Evolutionary conservation across 2,329 filamentous ascomycete species (phyloP).

Genomic region (Exophiala spinifera): DNA sequence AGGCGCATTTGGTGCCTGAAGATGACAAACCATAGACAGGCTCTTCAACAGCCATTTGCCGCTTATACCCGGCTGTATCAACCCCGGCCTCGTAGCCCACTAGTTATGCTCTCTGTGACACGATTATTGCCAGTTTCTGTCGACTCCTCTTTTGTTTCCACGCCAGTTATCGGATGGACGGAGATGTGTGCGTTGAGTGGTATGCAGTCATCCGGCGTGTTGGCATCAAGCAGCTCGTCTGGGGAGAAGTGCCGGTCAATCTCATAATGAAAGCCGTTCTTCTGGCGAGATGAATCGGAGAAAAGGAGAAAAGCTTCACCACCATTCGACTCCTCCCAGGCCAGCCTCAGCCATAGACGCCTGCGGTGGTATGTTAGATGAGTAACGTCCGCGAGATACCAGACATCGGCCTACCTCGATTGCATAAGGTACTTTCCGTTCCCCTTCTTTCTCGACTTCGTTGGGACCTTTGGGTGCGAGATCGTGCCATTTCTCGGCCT

Average conservation of each 20-base stretch:
- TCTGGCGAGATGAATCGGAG: too few species aligned
- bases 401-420: conserved; percentile 38
- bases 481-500: conserved; percentile 88
- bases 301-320: conserved; percentile 34
- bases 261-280: too few species aligned
- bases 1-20: conserved; percentile 1
- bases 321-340: conserved; percentile 46
- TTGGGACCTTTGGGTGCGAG: conserved; percentile 43
- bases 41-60: not conserved
- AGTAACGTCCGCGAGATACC: not conserved
- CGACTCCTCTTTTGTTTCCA: not conserved
- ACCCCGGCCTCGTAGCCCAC: too few species aligned
- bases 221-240: too few species aligned
- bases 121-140: not conserved
- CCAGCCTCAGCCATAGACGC: conserved; percentile 48
- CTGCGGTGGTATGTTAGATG: conserved; percentile 30
- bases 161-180: not conserved
- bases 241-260: too few species aligned
- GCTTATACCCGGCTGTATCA: too few species aligned
- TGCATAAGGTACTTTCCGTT: conserved; percentile 37
- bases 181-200: too few species aligned
- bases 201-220: too few species aligned
- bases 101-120: too few species aligned
- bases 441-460: conserved; percentile 14
- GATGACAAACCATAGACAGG: not conserved